phyloP scores from a whole-genome alignment of 768 basidiomycete genomes.

The Tricholoma sp. region DNA sequence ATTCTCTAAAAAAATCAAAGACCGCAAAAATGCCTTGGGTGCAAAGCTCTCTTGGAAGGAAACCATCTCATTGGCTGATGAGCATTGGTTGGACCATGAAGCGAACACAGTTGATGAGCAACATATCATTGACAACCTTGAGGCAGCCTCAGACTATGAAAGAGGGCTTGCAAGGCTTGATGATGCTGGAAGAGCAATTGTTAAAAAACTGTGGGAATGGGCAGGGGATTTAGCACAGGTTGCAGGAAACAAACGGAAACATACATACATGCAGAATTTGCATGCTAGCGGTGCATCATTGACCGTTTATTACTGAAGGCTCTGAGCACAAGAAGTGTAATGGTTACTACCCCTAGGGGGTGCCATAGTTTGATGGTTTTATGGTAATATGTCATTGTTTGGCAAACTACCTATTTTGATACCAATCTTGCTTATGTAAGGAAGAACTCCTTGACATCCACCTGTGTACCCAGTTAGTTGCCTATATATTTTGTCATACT shows the following conservation, averaged over 20 bases:
- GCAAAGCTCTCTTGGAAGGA: not conserved
- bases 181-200: not conserved
- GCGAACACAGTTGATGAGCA: slow-evolving; percentile 21
- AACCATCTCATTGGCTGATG: not conserved
- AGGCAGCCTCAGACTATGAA: slow-evolving; percentile 18
- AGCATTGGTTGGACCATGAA: slow-evolving; percentile 3
- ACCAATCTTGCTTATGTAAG: too few species aligned
- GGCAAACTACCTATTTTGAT: too few species aligned
- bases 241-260: not conserved
- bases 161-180: not conserved
- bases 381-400: too few species aligned
- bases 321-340: too few species aligned
- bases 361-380: too few species aligned
- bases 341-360: too few species aligned
- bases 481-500: too few species aligned
- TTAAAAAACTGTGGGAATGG: not conserved
- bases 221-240: not conserved
- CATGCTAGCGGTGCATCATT: not conserved
- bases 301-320: not conserved
- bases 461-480: too few species aligned
- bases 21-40: not conserved
- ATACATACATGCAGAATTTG: not conserved
- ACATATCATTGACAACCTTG: slow-evolving; percentile 14
- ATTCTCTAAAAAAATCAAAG: not conserved
- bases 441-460: too few species aligned